These are phyloP conservation scores for Naegleria gruberi DNA, from an alignment of 208 protist species.

Conservation along the genomic window DNA sequence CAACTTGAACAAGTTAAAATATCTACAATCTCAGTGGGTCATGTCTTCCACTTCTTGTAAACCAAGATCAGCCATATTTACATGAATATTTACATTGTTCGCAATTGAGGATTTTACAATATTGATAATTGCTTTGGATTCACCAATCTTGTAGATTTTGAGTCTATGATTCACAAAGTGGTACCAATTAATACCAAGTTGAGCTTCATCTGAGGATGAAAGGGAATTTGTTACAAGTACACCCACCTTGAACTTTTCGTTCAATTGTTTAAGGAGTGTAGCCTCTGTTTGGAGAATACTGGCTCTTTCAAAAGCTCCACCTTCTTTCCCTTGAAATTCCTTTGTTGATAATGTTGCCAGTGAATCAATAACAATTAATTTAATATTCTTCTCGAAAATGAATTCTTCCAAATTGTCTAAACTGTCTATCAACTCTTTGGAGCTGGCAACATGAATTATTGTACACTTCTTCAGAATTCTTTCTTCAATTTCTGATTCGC, in stretches of 20 bases:
- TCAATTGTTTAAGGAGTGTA: background rate
- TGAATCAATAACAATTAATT: background rate
- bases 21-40: no score
- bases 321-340: background rate
- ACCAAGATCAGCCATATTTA: no score
- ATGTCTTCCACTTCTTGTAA: no score
- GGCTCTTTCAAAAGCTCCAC: background rate
- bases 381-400: background rate
- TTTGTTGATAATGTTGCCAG: background rate
- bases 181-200: background rate
- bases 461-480: background rate
- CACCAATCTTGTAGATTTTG: background rate
- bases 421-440: background rate
- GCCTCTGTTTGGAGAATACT: background rate
- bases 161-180: background rate
- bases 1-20: no score
- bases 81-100: no score
- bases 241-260: background rate
- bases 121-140: background rate
- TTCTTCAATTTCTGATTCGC: background rate
- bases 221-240: background rate
- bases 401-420: background rate
- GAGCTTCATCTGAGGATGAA: background rate
- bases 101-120: background rate
- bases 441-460: background rate